Base-by-base conservation (phyloP, 352 stramenopile species). In the Globisporangium alternatum region DNA sequence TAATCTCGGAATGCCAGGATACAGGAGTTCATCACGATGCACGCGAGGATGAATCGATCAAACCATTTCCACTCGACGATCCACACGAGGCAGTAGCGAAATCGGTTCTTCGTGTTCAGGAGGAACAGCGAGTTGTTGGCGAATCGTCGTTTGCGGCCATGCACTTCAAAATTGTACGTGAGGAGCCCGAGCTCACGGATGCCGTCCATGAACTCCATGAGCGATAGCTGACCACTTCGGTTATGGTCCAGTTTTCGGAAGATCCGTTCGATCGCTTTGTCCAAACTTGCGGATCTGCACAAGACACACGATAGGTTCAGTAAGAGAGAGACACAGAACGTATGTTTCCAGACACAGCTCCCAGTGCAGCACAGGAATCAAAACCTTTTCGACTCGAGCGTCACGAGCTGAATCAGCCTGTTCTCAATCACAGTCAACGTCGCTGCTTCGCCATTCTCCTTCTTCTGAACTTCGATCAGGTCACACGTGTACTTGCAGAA, bases 31-130 rank as follows among this genome's bases (percentile, higher is more conserved):
- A 81, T 44, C 22, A 90, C 41, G 56, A 95, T 91, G 44, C 83
- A 82, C 19, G 71, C 37, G 10, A 95, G 58, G 56, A 94, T 93
- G 30, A 95, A 86, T 2, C 77, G 66, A 52, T 93, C 83, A 54
- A 95, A 95, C 78, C 76, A 88, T 53, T 77, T 86, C 73, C 71
- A 86, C 57, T 80, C 74, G 7, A 86, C 74, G 15, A 88, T 35
- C 70, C 67, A 76, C 13, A 88, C 68, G 31, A 74, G 44, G n/a
- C 56, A 62, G 17, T 77, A 73, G 8, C 78, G 76, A 22, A 88
- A 51, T 0, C 49, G 68, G 28, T 76, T 80, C 21, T 76, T 67
- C 6, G 70, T 55, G 3, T 60, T 67, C 30, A 86, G 56, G 9
- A 83, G 7, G 49, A 83, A 78, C 0, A 83, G 22, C 33, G 75